Conservation (phyloP, 345 rosid species). For the Syzygium grande region DNA sequence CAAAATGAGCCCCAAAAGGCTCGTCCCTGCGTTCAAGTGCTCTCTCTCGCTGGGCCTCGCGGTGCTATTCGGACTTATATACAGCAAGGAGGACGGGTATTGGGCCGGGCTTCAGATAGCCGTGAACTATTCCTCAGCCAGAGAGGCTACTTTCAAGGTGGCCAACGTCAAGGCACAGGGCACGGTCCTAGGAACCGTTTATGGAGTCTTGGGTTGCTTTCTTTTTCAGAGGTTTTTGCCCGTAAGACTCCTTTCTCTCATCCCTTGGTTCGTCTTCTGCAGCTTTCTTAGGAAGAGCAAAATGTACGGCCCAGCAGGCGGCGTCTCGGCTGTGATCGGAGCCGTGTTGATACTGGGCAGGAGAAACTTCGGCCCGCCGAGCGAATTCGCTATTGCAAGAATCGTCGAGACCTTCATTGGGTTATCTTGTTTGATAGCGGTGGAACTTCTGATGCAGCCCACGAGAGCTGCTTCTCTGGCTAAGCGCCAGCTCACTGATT, state of each 20-base stretch:
- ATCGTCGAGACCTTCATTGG: slow-evolving; percentile 83
- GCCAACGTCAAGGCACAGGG: slow-evolving; percentile 88
- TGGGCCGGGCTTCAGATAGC: slow-evolving; percentile 90
- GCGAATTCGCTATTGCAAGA: slow-evolving; percentile 82
- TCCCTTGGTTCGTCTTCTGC: slow-evolving; percentile 82
- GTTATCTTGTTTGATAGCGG: slow-evolving; percentile 54
- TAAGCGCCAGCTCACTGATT: slow-evolving; percentile 38
- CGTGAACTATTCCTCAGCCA: slow-evolving; percentile 43
- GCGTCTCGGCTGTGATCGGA: slow-evolving; percentile 72
- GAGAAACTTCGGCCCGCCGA: slow-evolving; percentile 64
- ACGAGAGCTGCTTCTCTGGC: slow-evolving; percentile 69
- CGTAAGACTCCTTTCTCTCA: slow-evolving; percentile 59
- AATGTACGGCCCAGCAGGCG: slow-evolving; percentile 89
- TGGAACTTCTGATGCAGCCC: slow-evolving; percentile 56
- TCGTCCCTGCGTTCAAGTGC: slow-evolving; percentile 54
- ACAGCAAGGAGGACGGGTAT: slow-evolving; percentile 58
- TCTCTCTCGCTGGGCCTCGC: slow-evolving; percentile 68
- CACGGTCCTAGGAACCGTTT: slow-evolving; percentile 80
- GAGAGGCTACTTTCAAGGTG: slow-evolving; percentile 76
- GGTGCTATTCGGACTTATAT: slow-evolving; percentile 50
- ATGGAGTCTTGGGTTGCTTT: slow-evolving; percentile 79
- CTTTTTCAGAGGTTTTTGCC: slow-evolving; percentile 59
- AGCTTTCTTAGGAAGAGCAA: slow-evolving; percentile 56
- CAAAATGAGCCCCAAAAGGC: slow-evolving; percentile 13
- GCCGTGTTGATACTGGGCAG: slow-evolving; percentile 76